Percentiles rank a stretch among this genome's conserved stretches.
phyloP scores from a whole-genome alignment of 2,329 filamentous ascomycete genomes.

The Plectosphaerella cucumerina region DNA sequence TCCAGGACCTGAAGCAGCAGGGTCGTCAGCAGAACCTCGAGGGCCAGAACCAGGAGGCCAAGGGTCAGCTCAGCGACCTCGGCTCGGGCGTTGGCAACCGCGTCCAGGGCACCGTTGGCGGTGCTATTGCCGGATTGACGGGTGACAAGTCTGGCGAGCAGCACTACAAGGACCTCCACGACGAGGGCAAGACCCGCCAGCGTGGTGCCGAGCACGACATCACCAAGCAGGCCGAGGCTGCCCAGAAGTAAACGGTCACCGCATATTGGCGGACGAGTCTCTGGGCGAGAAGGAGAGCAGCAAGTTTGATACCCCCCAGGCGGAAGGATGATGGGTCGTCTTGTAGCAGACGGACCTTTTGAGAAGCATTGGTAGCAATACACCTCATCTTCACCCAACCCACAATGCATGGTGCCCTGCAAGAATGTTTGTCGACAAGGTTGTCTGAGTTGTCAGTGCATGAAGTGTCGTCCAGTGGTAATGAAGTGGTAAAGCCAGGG shows the following conservation, averaged over 20 bases:
- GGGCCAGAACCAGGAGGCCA: conserved; percentile 77
- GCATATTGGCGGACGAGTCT: background rate
- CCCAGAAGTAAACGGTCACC: conserved; percentile 9
- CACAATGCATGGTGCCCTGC: no score
- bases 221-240: conserved; percentile 62
- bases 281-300: background rate
- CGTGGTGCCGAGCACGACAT: conserved; percentile 79
- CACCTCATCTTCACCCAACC: no score
- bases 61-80: conserved; percentile 74
- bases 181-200: conserved; percentile 79
- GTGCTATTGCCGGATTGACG: conserved; percentile 65
- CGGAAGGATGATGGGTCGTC: no score
- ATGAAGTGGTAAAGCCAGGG: no score
- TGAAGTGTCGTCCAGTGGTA: no score
- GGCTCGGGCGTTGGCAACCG: conserved; percentile 63
- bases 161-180: conserved; percentile 66
- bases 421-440: no score
- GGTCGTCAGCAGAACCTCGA: conserved; percentile 75
- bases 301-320: no score
- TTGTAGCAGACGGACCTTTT: no score
- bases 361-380: no score
- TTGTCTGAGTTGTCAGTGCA: no score
- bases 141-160: conserved; percentile 64
- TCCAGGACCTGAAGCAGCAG: conserved; percentile 61
- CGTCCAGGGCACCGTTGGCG: conserved; percentile 67